Conservation (phyloP, 176 grass and related monocot species). For the Phyllostachys edulis region DNA sequence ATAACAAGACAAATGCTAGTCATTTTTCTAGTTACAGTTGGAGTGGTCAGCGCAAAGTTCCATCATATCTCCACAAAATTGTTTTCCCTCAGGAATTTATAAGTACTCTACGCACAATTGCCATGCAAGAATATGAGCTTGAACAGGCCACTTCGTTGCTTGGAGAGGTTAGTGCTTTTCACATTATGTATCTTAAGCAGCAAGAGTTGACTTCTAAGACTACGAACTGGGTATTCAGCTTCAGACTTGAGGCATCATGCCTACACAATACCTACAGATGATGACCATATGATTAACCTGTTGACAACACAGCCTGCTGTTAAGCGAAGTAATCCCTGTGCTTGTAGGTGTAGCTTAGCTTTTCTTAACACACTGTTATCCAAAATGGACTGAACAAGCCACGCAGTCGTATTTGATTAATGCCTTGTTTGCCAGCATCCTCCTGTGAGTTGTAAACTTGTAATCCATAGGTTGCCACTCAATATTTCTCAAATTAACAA, state of each 20-base stretch:
- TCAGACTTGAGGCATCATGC: no score
- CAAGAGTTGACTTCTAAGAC: neutral
- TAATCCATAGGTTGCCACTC: neutral
- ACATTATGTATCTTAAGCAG: neutral
- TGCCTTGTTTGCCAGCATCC: neutral
- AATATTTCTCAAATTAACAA: neutral
- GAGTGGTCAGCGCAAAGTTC: conserved; percentile 80
- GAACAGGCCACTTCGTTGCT: conserved; percentile 59
- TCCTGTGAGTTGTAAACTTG: neutral
- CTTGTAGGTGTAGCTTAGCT: neutral
- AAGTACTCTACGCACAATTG: conserved; percentile 63
- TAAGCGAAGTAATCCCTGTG: neutral
- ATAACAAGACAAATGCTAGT: conserved; percentile 32
- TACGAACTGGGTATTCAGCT: neutral
- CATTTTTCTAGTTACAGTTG: conserved; percentile 64
- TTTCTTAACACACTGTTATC: neutral
- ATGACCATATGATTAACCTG: neutral
- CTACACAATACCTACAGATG: no score
- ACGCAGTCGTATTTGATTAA: neutral
- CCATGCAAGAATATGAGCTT: conserved; percentile 91
- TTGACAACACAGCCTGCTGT: neutral
- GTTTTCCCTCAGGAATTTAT: conserved; percentile 86
- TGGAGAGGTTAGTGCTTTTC: conserved; percentile 52
- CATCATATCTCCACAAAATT: conserved; percentile 69
- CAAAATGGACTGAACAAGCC: neutral